These are phyloP conservation scores for Zygotorulaspora sp. DNA, from an alignment of 805 yeast genomes.

Conservation along the genomic window DNA sequence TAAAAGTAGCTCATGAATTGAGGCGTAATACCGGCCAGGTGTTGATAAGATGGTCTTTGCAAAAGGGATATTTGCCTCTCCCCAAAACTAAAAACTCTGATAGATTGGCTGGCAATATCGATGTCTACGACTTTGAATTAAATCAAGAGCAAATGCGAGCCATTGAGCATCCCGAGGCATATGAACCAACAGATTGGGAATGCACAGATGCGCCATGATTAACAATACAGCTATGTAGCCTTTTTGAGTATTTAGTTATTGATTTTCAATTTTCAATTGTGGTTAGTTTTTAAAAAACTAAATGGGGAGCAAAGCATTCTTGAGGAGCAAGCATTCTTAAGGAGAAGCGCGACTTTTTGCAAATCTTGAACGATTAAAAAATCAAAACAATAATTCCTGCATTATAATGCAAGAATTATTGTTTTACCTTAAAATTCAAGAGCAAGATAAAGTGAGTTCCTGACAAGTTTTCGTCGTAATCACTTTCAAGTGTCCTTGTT, in stretches of 20 bases:
- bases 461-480: too few relatives aligned
- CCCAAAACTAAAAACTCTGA: conserved; percentile 56
- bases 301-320: too few relatives aligned
- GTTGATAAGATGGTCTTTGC: conserved; percentile 66
- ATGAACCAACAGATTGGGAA: conserved; percentile 77
- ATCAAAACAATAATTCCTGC: too few relatives aligned
- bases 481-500: too few relatives aligned
- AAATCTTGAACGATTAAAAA: too few relatives aligned
- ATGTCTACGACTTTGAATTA: conserved; percentile 48
- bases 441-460: too few relatives aligned
- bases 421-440: too few relatives aligned
- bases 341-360: too few relatives aligned
- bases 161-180: conserved; percentile 49
- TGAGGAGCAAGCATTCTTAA: too few relatives aligned
- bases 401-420: too few relatives aligned
- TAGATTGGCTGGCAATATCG: conserved; percentile 52
- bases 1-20: conserved; percentile 45
- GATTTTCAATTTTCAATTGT: too few relatives aligned
- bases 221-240: neutral
- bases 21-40: conserved; percentile 56
- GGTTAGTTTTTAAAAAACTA: too few relatives aligned
- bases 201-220: conserved; percentile 53
- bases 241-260: neutral
- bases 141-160: conserved; percentile 39
- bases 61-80: conserved; percentile 66